phyloP scores from a whole-genome alignment of 2,329 filamentous ascomycete genomes.

The Fusarium sublunatum region DNA sequence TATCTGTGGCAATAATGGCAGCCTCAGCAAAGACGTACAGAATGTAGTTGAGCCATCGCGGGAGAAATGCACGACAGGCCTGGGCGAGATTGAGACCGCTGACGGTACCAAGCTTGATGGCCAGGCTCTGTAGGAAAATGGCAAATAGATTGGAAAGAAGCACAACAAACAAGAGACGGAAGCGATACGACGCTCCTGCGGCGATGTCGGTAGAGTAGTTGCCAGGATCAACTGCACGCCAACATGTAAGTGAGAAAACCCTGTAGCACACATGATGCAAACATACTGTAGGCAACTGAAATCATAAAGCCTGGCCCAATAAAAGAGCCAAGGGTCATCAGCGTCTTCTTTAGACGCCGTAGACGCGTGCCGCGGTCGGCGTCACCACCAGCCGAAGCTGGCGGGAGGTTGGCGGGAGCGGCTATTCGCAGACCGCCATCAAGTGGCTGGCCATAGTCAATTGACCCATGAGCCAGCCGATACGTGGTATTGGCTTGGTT shows the following conservation, averaged over 20 bases:
- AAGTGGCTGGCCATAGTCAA: constrained; percentile 59
- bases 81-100: constrained; percentile 75
- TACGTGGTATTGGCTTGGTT: neutral
- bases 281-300: too few relatives aligned
- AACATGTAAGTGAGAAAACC: neutral
- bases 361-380: neutral
- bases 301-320: too few relatives aligned
- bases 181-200: constrained; percentile 8
- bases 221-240: constrained; percentile 7
- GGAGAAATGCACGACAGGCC: constrained; percentile 73
- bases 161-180: constrained; percentile 7
- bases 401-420: constrained; percentile 2
- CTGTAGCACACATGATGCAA: too few relatives aligned
- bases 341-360: too few relatives aligned
- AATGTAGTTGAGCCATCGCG: constrained; percentile 71
- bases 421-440: neutral
- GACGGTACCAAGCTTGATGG: constrained; percentile 76
- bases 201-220: constrained; percentile 19
- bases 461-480: constrained; percentile 18
- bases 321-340: too few relatives aligned
- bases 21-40: constrained; percentile 73
- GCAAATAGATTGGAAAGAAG: constrained; percentile 66
- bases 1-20: constrained; percentile 77
- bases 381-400: neutral
- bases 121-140: constrained; percentile 75